Conservation (phyloP, 768 basidiomycete genomes). For the Crassisporium funariophilum region DNA sequence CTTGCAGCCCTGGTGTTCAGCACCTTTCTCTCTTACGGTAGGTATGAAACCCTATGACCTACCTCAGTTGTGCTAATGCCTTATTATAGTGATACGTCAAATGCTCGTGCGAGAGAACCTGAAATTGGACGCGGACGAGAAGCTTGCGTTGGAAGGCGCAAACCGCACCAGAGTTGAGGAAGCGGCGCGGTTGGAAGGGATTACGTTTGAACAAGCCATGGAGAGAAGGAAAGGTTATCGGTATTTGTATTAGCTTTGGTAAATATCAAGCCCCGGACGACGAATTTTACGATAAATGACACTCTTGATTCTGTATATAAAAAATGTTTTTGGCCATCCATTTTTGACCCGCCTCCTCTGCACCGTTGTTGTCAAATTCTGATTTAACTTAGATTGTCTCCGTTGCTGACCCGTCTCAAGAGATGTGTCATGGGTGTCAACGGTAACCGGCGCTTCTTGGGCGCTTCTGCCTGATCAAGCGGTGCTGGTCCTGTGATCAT, state of each 20-base stretch:
- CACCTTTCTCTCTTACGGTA: conserved; percentile 34
- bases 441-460: too few species aligned
- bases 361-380: too few species aligned
- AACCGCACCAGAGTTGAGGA: conserved; percentile 54
- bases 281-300: neutral
- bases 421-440: too few species aligned
- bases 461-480: too few species aligned
- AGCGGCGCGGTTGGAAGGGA: conserved; percentile 59
- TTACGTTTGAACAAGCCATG: conserved; percentile 61
- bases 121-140: conserved; percentile 51
- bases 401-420: too few species aligned
- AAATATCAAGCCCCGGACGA: too few species aligned
- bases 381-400: too few species aligned
- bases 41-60: conserved; percentile 1
- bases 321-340: too few species aligned
- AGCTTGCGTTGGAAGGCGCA: conserved; percentile 43
- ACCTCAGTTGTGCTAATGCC: neutral
- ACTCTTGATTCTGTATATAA: neutral
- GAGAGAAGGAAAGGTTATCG: conserved; percentile 58
- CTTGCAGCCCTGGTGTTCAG: conserved; percentile 37
- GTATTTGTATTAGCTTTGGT: conserved; percentile 49
- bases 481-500: too few species aligned
- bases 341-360: too few species aligned
- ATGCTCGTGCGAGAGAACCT: conserved; percentile 56
- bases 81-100: conserved; percentile 39